Conservation (phyloP, 352 stramenopile genomes). For the Nothophytophthora sp. region DNA sequence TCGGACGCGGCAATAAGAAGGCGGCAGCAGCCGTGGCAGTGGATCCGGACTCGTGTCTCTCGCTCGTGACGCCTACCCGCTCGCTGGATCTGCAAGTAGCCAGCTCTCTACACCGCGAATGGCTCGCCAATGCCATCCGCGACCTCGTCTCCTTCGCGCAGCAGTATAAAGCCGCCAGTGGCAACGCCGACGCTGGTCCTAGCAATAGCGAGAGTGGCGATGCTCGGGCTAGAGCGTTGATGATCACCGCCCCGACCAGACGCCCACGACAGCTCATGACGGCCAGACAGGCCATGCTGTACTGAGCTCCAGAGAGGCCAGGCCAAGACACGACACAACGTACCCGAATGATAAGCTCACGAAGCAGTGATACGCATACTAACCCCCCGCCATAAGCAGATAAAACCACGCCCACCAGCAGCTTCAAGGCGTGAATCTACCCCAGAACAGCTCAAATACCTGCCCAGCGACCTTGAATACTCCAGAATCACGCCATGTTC, state of each 20-base stretch:
- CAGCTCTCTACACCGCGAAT: conserved; percentile 70
- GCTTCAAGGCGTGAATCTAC: no score
- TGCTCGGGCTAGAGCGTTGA: neutral
- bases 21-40: conserved; percentile 38
- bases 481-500: neutral
- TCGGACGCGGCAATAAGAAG: conserved; percentile 51
- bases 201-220: conserved; percentile 9
- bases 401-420: no score
- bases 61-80: conserved; percentile 47
- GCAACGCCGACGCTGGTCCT: conserved; percentile 5
- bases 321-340: conserved; percentile 1
- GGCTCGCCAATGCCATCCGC: conserved; percentile 66
- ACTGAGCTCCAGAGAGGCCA: conserved; percentile 2
- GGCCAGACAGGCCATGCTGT: conserved; percentile 14
- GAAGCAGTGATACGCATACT: no score
- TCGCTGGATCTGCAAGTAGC: conserved; percentile 71
- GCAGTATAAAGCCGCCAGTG: conserved; percentile 58
- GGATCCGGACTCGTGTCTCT: conserved; percentile 51
- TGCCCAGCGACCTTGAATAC: no score
- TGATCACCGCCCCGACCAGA: neutral
- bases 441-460: no score
- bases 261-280: conserved; percentile 9
- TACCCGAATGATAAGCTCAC: no score
- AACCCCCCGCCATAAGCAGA: no score
- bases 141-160: conserved; percentile 67